Percentiles rank a stretch among this genome's conserved stretches.
These are phyloP conservation scores for Cynara cardunculus DNA, from an alignment of 129 eudicot genomes.

Conservation along the genomic window DNA sequence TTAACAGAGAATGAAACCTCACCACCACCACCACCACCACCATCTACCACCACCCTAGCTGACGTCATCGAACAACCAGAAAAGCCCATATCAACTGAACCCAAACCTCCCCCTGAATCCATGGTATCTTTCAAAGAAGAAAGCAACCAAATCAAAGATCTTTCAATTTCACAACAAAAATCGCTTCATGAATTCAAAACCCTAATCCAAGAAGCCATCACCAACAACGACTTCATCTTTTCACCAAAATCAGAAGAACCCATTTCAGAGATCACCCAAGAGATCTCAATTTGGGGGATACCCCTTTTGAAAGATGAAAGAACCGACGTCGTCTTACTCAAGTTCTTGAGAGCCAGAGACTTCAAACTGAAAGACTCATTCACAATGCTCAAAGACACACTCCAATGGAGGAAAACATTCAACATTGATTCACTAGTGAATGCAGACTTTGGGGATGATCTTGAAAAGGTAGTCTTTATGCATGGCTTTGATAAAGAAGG, in stretches of 20 bases:
- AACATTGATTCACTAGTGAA: constrained; percentile 51
- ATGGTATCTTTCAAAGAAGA: constrained; percentile 55
- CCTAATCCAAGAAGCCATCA: constrained; percentile 40
- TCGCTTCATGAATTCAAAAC: constrained; percentile 42
- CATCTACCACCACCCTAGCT: constrained; percentile 6
- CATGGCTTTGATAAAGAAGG: constrained; percentile 72
- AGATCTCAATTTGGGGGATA: constrained; percentile 64
- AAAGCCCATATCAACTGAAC: constrained; percentile 9
- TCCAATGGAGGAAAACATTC: constrained; percentile 61
- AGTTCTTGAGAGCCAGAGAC: constrained; percentile 70
- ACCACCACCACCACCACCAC: no score
- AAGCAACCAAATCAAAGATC: constrained; percentile 46
- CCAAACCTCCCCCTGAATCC: constrained; percentile 27
- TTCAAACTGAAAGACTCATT: constrained; percentile 66
- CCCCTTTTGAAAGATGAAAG: constrained; percentile 65
- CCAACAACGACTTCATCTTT: constrained; percentile 30
- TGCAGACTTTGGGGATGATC: constrained; percentile 59
- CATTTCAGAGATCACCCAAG: constrained; percentile 26
- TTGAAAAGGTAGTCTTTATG: constrained; percentile 76
- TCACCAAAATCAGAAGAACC: not conserved
- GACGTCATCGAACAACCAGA: constrained; percentile 32
- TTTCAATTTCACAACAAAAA: constrained; percentile 30
- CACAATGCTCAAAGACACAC: constrained; percentile 58
- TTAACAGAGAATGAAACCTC: constrained; percentile 29
- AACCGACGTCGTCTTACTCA: constrained; percentile 62